These are phyloP conservation scores for Ajuga reptans DNA, from an alignment of 305 asterid species.

Conservation along the genomic window DNA sequence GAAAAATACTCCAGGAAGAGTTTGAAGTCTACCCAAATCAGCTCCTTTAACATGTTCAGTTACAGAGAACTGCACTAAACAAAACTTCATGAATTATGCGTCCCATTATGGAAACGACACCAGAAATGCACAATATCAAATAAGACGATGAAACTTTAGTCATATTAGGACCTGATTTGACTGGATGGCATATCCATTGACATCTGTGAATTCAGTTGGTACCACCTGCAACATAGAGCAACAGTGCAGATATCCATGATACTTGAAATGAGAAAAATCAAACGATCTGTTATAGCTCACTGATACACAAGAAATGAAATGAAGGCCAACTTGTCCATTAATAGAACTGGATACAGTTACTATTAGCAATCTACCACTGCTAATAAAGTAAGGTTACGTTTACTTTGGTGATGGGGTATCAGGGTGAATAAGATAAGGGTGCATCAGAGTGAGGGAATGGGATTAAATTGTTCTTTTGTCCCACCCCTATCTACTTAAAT, in stretches of 20 bases:
- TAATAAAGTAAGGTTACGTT: background rate
- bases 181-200: constrained; percentile 61
- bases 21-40: constrained; percentile 53
- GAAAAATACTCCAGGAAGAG: constrained; percentile 89
- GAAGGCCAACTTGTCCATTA: background rate
- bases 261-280: background rate
- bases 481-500: too few relatives aligned
- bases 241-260: constrained; percentile 1
- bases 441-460: too few relatives aligned
- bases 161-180: constrained; percentile 66
- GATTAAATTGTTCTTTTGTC: too few relatives aligned
- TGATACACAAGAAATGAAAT: background rate
- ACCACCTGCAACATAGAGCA: constrained; percentile 63
- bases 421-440: too few relatives aligned
- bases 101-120: constrained; percentile 1
- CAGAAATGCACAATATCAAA: background rate
- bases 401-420: too few relatives aligned
- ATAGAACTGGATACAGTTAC: background rate
- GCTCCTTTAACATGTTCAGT: constrained; percentile 82
- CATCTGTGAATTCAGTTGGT: constrained; percentile 85
- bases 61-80: constrained; percentile 72
- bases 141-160: background rate
- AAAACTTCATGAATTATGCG: constrained; percentile 23
- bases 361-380: background rate
- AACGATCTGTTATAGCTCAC: background rate